Conservation (phyloP, 139 green algal species). For the Tetradesmus obliquus region DNA sequence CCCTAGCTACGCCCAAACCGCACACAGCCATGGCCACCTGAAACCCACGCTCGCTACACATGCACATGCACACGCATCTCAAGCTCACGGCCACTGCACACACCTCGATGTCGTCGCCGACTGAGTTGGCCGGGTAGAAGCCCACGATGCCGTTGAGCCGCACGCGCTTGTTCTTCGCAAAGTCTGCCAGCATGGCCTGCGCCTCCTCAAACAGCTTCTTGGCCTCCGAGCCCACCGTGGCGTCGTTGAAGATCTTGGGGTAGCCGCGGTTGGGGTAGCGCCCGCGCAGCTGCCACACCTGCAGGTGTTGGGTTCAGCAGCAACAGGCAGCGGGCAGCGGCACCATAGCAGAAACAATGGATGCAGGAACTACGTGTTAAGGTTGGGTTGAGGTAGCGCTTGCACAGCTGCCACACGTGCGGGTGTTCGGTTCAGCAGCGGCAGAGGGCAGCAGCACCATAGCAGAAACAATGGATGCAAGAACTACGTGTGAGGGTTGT, state of each 20-base stretch:
- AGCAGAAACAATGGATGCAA: background rate
- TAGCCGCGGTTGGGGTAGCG: conserved; percentile 99
- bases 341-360: background rate
- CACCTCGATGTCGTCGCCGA: conserved; percentile 96
- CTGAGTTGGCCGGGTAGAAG: conserved; percentile 92
- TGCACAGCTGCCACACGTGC: conserved; percentile 97
- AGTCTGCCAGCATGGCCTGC: conserved; percentile 86
- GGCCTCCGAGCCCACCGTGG: conserved; percentile 94
- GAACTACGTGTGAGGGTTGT: conserved; percentile 83
- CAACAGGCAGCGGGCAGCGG: background rate
- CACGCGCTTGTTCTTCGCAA: conserved; percentile 90
- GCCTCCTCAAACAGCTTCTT: conserved; percentile 98
- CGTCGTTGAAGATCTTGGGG: conserved; percentile 99
- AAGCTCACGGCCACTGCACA: conserved; percentile 32
- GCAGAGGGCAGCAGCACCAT: background rate
- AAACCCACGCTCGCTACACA: too few species aligned
- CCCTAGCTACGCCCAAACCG: too few species aligned
- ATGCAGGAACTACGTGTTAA: conserved; percentile 56
- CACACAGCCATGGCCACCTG: too few species aligned
- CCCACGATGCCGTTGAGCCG: conserved; percentile 88
- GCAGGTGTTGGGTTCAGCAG: background rate
- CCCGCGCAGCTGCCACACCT: conserved; percentile 98
- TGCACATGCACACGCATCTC: too few species aligned
- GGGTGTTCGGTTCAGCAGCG: background rate
- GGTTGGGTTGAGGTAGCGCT: conserved; percentile 98